Base-by-base conservation (phyloP, 1,284 basidiomycete species). In the Rhodotorula sp. region DNA sequence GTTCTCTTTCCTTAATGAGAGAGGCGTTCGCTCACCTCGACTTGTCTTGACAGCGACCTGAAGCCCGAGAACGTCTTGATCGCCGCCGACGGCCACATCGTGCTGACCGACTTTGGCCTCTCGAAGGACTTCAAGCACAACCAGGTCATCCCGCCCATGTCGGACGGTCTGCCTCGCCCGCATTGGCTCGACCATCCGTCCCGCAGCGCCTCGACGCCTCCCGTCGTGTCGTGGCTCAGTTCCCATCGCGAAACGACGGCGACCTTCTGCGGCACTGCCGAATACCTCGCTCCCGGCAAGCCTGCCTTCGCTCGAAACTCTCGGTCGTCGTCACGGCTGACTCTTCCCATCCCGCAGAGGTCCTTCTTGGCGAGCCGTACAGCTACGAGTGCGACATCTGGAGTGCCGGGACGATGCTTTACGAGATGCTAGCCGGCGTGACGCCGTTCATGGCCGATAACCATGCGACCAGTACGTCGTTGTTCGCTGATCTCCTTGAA, bases 61-160 rank as follows among this genome's bases (percentile, higher is more conserved):
- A 94, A 94, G 79, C 92, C 92, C 0, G 94, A 97, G 81, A 97
- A 97, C 81, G 92, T 97, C 73, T 86, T 98, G 65, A 93, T 98
- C 75, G 91, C 90, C 67, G 86, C 86, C 7, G 90, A 94, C 77
- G 95, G 95, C 0, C 95, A 98, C 79, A 92, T 95, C 72, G 92
- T 97, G 29, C 84, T 98, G 48, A 96, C 94, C 24, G 94, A 97
- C 82, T 98, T 98, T 79, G 94, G 94, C 46, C 52, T 71, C 9
- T 64, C 62, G 27, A 70, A 64, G 47, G 70, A 72, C 54, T 72
- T 74, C 34, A 56, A 59, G 22, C 61, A 66, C 39, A 29, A 48
- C 8, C 36, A 6, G 22, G 53, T 63, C 44, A 36, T 30, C 20
- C 65, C 60, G 11, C 62, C 71, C 46, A 32, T 65, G 4, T 48